phyloP scores from a whole-genome alignment of 192 early-diverging fungal genomes.

The Phlyctochytrium arcticum region DNA sequence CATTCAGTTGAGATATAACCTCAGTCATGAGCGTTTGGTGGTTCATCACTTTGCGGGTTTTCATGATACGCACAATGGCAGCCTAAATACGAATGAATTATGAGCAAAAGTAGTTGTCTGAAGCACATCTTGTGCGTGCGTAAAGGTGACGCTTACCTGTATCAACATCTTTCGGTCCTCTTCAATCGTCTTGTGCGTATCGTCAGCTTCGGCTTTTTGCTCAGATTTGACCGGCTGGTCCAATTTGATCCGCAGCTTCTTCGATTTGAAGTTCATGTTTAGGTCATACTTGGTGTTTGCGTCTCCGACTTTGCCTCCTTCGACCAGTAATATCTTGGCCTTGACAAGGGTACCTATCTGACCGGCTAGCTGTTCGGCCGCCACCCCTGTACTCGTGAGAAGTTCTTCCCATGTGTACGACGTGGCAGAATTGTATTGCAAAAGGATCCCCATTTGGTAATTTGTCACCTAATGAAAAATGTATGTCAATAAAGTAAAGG shows the following conservation, averaged over 20 bases:
- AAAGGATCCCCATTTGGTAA: conserved; percentile 84
- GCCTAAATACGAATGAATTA: conserved; percentile 51
- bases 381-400: conserved; percentile 66
- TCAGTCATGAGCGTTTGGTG: conserved; percentile 83
- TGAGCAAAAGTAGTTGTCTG: neutral
- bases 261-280: conserved; percentile 72
- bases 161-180: conserved; percentile 90
- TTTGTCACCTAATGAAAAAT: neutral
- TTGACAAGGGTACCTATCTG: conserved; percentile 78
- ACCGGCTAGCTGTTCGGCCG: conserved; percentile 57
- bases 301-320: conserved; percentile 54
- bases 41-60: conserved; percentile 87
- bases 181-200: conserved; percentile 88
- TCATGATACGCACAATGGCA: conserved; percentile 99
- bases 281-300: conserved; percentile 59
- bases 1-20: conserved; percentile 79
- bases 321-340: conserved; percentile 69
- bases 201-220: conserved; percentile 84
- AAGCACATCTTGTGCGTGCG: neutral
- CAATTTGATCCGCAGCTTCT: conserved; percentile 85
- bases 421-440: conserved; percentile 81
- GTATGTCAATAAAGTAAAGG: neutral
- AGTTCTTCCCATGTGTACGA: conserved; percentile 79
- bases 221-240: conserved; percentile 82
- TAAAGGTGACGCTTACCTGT: conserved; percentile 62